Evolutionary conservation across 495 filamentous ascomycete species (phyloP).

Genomic region (Zalerion maritima): DNA sequence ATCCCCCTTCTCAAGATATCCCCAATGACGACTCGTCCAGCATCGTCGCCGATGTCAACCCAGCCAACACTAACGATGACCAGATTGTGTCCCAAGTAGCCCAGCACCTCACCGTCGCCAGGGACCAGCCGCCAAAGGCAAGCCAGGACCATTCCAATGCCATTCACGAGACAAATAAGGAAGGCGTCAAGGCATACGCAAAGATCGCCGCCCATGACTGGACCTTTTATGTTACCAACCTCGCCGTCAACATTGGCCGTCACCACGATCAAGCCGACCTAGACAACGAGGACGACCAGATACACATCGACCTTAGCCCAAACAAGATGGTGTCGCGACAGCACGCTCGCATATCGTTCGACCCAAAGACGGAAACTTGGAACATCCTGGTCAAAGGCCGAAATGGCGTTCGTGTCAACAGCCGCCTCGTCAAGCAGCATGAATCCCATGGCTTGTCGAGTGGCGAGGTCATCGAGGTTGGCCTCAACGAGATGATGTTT

Average conservation of each 20-base stretch:
- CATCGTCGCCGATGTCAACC: constrained; percentile 26
- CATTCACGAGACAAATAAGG: constrained; percentile 53
- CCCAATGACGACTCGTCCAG: constrained; percentile 32
- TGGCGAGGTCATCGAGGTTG: constrained; percentile 80
- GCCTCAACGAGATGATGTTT: constrained; percentile 95
- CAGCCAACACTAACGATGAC: constrained; percentile 45
- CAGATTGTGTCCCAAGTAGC: constrained; percentile 59
- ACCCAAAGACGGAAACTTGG: constrained; percentile 55
- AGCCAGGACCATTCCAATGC: constrained; percentile 58
- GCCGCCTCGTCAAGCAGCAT: constrained; percentile 47
- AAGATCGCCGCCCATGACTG: constrained; percentile 84
- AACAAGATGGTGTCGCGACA: constrained; percentile 81
- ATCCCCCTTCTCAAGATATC: constrained; percentile 9
- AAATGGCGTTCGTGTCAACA: constrained; percentile 77
- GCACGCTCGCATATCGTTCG: constrained; percentile 76
- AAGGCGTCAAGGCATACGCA: constrained; percentile 76
- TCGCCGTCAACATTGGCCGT: constrained; percentile 72
- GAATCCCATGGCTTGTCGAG: constrained; percentile 52
- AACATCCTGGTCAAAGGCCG: constrained; percentile 74
- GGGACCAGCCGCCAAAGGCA: constrained; percentile 46
- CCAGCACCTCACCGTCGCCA: constrained; percentile 45
- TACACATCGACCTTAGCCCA: constrained; percentile 88
- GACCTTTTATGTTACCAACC: constrained; percentile 82
- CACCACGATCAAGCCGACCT: constrained; percentile 24
- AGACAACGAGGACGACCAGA: constrained; percentile 23